Base-by-base conservation (phyloP, 225 moss, liverwort and hornwort genomes). In the Neckera pumila region DNA sequence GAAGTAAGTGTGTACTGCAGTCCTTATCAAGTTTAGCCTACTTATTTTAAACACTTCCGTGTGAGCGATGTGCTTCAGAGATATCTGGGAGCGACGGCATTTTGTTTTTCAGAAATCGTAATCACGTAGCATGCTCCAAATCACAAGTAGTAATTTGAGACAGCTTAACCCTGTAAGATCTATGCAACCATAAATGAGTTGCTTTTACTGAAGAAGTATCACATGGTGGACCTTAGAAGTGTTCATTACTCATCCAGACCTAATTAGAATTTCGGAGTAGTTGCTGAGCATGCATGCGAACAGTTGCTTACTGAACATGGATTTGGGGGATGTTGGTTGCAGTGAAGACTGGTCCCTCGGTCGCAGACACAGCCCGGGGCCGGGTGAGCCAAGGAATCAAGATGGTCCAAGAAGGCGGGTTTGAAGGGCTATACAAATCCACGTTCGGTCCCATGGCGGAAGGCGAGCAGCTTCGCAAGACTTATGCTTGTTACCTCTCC, bases 401-500 rank as follows among this genome's bases (percentile, higher is more conserved):
- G 87, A 38, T 98, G 65, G 90, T 98, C 3, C 93, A 92, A 47
- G 94, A 98, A 75, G 98, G 98, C 4, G 98, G 98, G 17, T 96
- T 95, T 53, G 97, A 96, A 57, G 95, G 95, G 5, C 90, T 97
- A 5, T 97, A 96, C 67, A 95, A 92, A 75, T 28, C 92, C 34
- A 92, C 92, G 3, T 98, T 98, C 75, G 91, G 95, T 36, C 84
- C 89, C 53, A 87, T 91, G n/a, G 93, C 91, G 6, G 79, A 91
- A 6, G 91, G 93, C 33, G 98, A 98, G 89, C 92, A 90, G 73
- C 88, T 98, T 36, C 92, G 92, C 72, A 98, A 98, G 88, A 98
- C 98, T 6, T 98, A 98, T 84, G 98, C 98, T 4, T 98, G 97
- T 72, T 96, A 95, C 85, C 90, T 98, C 14, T 97, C 97, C 83